Percentiles rank a stretch among this genome's conserved stretches.
phyloP scores from a whole-genome alignment of 805 yeast genomes.

The Zygoascus ofunaensis region DNA sequence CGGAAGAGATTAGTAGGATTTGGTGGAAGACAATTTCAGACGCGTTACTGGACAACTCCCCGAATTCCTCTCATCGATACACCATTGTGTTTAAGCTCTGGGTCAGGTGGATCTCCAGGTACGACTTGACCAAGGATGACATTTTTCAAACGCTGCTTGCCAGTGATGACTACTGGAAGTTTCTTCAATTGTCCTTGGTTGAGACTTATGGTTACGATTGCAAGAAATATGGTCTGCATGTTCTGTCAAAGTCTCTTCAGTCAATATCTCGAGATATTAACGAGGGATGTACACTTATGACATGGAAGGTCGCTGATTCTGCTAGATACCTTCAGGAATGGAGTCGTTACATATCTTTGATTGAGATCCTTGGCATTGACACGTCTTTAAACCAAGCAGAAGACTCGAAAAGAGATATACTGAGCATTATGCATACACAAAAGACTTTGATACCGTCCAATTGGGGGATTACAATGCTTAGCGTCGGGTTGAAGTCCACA shows the following conservation, averaged over 20 bases:
- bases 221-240: slow-evolving; percentile 58
- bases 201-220: slow-evolving; percentile 47
- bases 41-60: neutral
- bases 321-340: slow-evolving; percentile 42
- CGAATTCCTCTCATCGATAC: slow-evolving; percentile 3
- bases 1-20: neutral
- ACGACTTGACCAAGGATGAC: neutral
- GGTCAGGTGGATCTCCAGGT: slow-evolving; percentile 13
- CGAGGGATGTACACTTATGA: slow-evolving; percentile 29
- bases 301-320: slow-evolving; percentile 34
- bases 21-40: slow-evolving; percentile 3
- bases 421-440: slow-evolving; percentile 38
- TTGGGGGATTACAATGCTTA: slow-evolving; percentile 66
- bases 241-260: slow-evolving; percentile 52
- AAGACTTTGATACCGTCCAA: slow-evolving; percentile 47
- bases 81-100: slow-evolving; percentile 15
- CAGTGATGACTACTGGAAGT: slow-evolving; percentile 41
- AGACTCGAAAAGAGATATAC: slow-evolving; percentile 61
- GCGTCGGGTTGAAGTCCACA: slow-evolving; percentile 67
- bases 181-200: slow-evolving; percentile 48
- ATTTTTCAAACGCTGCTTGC: slow-evolving; percentile 10
- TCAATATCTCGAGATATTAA: slow-evolving; percentile 25
- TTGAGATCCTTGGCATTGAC: slow-evolving; percentile 75
- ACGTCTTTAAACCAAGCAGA: slow-evolving; percentile 79
- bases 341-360: slow-evolving; percentile 64